phyloP scores from a whole-genome alignment of 1,139 yeast species.

The Suhomyces bribrorum region DNA sequence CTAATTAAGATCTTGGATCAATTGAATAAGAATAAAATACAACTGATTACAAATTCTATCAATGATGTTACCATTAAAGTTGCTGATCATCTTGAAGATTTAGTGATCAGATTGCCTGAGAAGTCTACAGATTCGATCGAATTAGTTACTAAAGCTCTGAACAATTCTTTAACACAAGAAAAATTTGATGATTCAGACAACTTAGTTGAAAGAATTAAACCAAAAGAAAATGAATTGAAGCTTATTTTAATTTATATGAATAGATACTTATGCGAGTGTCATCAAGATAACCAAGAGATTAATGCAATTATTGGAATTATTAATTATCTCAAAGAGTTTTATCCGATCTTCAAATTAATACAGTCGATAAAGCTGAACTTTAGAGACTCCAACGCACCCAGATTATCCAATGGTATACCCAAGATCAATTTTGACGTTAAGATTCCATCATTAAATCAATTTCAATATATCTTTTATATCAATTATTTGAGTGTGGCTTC shows the following conservation, averaged over 20 bases:
- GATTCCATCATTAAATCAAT: slow-evolving; percentile 32
- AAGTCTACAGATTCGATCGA: slow-evolving; percentile 20
- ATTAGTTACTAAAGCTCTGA: slow-evolving; percentile 9
- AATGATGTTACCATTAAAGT: slow-evolving; percentile 33
- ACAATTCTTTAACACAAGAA: slow-evolving; percentile 2
- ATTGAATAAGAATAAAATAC: slow-evolving; percentile 29
- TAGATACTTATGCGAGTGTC: slow-evolving; percentile 20
- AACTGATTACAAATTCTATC: slow-evolving; percentile 31
- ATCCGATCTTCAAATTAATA: slow-evolving; percentile 33
- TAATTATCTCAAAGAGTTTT: slow-evolving; percentile 33
- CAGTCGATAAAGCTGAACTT: slow-evolving; percentile 19
- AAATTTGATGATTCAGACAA: slow-evolving; percentile 8
- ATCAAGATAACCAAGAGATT: slow-evolving; percentile 1
- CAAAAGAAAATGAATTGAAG: slow-evolving; percentile 14
- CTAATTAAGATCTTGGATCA: slow-evolving; percentile 39
- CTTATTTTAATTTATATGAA: slow-evolving; percentile 31
- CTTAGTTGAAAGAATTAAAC: slow-evolving; percentile 4
- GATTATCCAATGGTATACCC: slow-evolving; percentile 31
- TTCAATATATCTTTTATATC: slow-evolving; percentile 37
- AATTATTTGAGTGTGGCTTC: slow-evolving; percentile 29
- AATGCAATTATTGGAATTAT: slow-evolving; percentile 30
- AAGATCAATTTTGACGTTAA: slow-evolving; percentile 37
- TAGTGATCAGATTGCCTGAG: slow-evolving; percentile 29
- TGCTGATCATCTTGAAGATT: slow-evolving; percentile 27
- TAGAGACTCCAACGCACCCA: slow-evolving; percentile 13